These are phyloP conservation scores for Pseudogymnoascus sp. DNA, from an alignment of 2,329 filamentous ascomycete species.

Conservation along the genomic window DNA sequence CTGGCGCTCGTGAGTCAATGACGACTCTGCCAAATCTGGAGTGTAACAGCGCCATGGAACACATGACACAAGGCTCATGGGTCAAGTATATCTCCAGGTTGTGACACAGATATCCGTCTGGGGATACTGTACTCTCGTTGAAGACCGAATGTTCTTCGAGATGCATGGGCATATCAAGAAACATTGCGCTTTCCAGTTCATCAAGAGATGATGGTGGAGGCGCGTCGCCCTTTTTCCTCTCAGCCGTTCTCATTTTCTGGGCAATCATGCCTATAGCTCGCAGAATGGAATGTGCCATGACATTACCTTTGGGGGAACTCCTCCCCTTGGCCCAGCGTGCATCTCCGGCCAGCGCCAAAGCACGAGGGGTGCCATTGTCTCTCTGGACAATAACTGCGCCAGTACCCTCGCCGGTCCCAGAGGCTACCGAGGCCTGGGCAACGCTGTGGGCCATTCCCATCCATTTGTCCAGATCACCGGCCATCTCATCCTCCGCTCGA, in stretches of 20 bases:
- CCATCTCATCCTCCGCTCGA: slow-evolving; percentile 62
- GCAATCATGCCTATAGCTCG: slow-evolving; percentile 79
- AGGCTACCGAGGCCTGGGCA: slow-evolving; percentile 50
- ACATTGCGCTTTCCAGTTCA: slow-evolving; percentile 49
- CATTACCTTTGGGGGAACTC: slow-evolving; percentile 52
- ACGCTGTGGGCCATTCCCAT: slow-evolving; percentile 60
- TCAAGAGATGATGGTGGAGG: neutral
- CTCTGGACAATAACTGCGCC: slow-evolving; percentile 69
- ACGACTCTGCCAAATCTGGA: slow-evolving; percentile 84
- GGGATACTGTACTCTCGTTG: slow-evolving; percentile 55
- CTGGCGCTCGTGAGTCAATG: slow-evolving; percentile 70
- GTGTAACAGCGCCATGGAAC: slow-evolving; percentile 91
- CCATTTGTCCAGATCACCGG: slow-evolving; percentile 55
- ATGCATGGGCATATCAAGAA: slow-evolving; percentile 63
- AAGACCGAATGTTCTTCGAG: slow-evolving; percentile 56
- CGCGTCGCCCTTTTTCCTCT: slow-evolving; percentile 17
- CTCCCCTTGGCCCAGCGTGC: slow-evolving; percentile 59
- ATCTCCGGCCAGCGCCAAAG: slow-evolving; percentile 71
- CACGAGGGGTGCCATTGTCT: slow-evolving; percentile 19
- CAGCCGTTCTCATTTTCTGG: slow-evolving; percentile 39
- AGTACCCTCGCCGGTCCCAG: slow-evolving; percentile 59
- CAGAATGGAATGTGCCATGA: slow-evolving; percentile 71
- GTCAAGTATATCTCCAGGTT: slow-evolving; percentile 90
- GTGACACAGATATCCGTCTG: slow-evolving; percentile 87
- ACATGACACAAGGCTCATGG: slow-evolving; percentile 94